Conservation (phyloP, 169 alveolate genomes). For the Ophryocystis elektroscirrha region DNA sequence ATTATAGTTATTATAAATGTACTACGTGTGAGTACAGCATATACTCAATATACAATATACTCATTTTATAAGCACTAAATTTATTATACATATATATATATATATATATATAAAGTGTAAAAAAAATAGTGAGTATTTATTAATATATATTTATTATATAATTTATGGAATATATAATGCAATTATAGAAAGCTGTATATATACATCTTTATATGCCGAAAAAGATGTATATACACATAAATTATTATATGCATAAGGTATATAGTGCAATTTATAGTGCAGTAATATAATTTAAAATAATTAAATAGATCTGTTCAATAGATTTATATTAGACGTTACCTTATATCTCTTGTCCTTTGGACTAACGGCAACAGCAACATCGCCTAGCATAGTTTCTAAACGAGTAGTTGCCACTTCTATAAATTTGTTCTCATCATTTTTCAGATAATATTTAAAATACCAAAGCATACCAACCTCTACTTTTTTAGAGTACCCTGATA, state of each 20-base stretch:
- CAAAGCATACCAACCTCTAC: conserved; percentile 93
- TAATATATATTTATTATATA: neutral
- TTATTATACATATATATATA: neutral
- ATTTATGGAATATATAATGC: neutral
- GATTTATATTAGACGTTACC: conserved; percentile 1
- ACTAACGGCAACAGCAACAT: conserved; percentile 98
- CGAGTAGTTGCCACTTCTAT: conserved; percentile 86
- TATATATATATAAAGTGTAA: neutral
- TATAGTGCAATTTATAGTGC: neutral
- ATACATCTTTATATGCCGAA: neutral
- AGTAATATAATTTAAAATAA: neutral
- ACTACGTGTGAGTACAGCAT: neutral
- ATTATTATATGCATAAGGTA: conserved; percentile 5
- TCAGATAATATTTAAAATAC: conserved; percentile 68
- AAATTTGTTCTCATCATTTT: conserved; percentile 51
- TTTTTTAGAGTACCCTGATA: neutral
- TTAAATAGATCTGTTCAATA: neutral
- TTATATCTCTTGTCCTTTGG: conserved; percentile 88
- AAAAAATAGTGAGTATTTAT: neutral
- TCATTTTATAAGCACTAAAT: neutral
- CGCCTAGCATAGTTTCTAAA: conserved; percentile 99
- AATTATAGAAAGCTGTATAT: neutral
- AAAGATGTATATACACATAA: neutral
- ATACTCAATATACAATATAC: neutral
- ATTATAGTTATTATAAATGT: neutral